Base-by-base conservation (phyloP, 2,329 filamentous ascomycete species). In the Fusarium sp. region DNA sequence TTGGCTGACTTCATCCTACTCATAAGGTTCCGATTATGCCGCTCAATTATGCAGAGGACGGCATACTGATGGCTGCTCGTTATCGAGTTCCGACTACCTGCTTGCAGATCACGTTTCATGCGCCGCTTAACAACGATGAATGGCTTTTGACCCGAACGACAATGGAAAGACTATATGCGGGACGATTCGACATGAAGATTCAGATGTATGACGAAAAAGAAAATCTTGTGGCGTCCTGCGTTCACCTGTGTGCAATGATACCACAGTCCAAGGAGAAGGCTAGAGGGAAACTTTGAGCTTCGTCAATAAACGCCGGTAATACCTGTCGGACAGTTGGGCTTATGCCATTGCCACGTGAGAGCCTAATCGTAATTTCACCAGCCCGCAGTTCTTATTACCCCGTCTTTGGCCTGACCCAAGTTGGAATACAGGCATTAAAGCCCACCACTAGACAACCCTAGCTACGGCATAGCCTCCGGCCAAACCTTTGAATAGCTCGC, bases 101-200 rank as follows among this genome's bases (percentile, higher is more conserved):
- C 20, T 35, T 62, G 16, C 40, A 62, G 16, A 62, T 62, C 42
- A 62, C 29, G 40, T 62, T 62, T n/a, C 59, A 62, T 14, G 31
- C 59, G 5, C 40, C 45, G 16, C 5, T 62, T 2, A 50, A 62
- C 10, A n/a, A 35, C 5, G 29, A 62, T 18, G 59, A 62, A 16
- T 62, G 59, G 59, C 59, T 62, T 9, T n/a, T 47, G 1, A 33
- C 29, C 2, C 29, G 40, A 13, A 45, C 40, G 0, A 47, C 29
- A 4, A 62, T 62, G 59, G n/a, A 62, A 4, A 62, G 38, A 13
- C 7, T 62, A 16, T 45, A 62, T 20, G 40, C 6, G 1, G 59
- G 59, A 25, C 36, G 59, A 2, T 62, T 47, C 6, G 59, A 62
- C 10, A 62, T 62, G 59, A 47, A 62, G 14, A 50, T 47, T 10